phyloP scores from a whole-genome alignment of 2,329 filamentous ascomycete genomes.

The Xylaria sp. region DNA sequence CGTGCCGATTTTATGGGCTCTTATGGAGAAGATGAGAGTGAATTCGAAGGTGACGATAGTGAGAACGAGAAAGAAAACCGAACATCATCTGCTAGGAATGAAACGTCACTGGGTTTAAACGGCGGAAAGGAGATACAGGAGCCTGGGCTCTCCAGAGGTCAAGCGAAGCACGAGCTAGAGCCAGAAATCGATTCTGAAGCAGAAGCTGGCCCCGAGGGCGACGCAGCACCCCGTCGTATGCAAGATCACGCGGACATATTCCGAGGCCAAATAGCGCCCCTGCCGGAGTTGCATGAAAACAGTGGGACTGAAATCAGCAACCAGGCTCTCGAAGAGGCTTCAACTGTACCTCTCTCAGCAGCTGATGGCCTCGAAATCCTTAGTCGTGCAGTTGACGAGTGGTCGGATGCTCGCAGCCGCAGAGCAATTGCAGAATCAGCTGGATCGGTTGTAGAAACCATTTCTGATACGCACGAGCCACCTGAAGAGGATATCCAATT shows the following conservation, averaged over 20 bases:
- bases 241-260: background rate
- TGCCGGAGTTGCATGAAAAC: constrained; percentile 5
- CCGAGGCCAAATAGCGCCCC: background rate
- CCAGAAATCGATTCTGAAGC: constrained; percentile 6
- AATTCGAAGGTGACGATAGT: constrained; percentile 38
- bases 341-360: constrained; percentile 38
- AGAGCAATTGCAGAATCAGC: constrained; percentile 4
- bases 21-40: constrained; percentile 31
- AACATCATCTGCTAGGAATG: constrained; percentile 33
- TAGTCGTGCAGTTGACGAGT: constrained; percentile 42
- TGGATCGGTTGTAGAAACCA: constrained; percentile 11
- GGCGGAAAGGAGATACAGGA: constrained; percentile 11
- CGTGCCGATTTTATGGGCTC: constrained; percentile 3
- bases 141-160: background rate
- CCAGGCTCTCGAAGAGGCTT: background rate
- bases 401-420: constrained; percentile 34
- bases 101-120: constrained; percentile 37
- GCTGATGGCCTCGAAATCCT: constrained; percentile 48
- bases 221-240: background rate
- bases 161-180: constrained; percentile 32
- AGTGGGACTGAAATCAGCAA: background rate
- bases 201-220: background rate
- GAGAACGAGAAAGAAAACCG: constrained; percentile 28
- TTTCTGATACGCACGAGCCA: constrained; percentile 17
- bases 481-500: constrained; percentile 10